A percentile compares a stretch with the other conserved stretches of the same genome.
Evolutionary conservation across 768 basidiomycete species (phyloP).

Genomic region (Daedalea quercina): DNA sequence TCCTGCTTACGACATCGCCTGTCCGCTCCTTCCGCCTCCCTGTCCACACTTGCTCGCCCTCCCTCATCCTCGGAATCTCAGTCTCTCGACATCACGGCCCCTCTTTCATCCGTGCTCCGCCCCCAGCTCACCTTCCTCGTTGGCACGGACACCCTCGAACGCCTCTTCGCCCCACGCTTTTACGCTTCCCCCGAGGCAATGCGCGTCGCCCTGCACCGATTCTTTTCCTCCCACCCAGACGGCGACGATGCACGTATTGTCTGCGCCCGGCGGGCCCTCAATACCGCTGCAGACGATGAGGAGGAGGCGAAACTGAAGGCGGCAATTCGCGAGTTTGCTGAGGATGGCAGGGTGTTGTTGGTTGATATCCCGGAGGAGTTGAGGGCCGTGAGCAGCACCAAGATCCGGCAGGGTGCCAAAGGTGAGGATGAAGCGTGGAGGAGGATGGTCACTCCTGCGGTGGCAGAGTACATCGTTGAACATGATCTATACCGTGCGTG

Average conservation of each 20-base stretch:
- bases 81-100: background rate
- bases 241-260: constrained; percentile 58
- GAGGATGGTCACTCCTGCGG: constrained; percentile 34
- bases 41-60: background rate
- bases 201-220: constrained; percentile 44
- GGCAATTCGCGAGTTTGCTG: constrained; percentile 43
- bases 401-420: constrained; percentile 45
- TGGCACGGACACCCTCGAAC: constrained; percentile 81
- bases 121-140: constrained; percentile 63
- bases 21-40: background rate
- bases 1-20: constrained; percentile 39
- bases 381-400: constrained; percentile 62
- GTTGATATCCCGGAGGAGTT: constrained; percentile 55
- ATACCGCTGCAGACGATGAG: constrained; percentile 18
- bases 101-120: background rate
- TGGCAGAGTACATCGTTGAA: constrained; percentile 46
- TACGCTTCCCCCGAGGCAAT: constrained; percentile 53
- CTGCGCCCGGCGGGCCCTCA: constrained; percentile 51
- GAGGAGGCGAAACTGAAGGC: constrained; percentile 23
- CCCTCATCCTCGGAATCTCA: background rate
- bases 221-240: constrained; percentile 41
- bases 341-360: constrained; percentile 45
- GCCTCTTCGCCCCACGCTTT: constrained; percentile 71
- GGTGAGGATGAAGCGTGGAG: constrained; percentile 34
- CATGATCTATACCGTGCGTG: constrained; percentile 36